phyloP scores from a whole-genome alignment of 1,284 basidiomycete species.

The Neonothopanus nambi region DNA sequence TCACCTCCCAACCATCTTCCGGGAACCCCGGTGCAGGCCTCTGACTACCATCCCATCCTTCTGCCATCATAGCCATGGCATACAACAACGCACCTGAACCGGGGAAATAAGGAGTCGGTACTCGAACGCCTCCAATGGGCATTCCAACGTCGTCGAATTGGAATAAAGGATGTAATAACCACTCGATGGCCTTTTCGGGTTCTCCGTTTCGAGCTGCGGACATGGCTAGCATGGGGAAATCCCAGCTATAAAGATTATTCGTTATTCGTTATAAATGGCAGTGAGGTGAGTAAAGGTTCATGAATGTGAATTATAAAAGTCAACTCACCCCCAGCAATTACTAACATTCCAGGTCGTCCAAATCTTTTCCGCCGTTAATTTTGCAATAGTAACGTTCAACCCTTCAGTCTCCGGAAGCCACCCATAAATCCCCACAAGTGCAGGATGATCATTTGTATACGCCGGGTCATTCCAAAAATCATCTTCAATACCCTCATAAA shows the following conservation, averaged over 20 bases:
- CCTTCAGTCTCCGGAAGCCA: constrained; percentile 56
- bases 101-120: constrained; percentile 64
- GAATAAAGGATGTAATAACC: constrained; percentile 55
- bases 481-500: constrained; percentile 55
- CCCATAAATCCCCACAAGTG: constrained; percentile 55
- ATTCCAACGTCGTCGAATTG: constrained; percentile 61
- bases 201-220: constrained; percentile 56
- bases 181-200: constrained; percentile 50
- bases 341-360: constrained; percentile 57
- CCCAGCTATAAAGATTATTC: no score
- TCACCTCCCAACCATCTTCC: constrained; percentile 35
- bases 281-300: not conserved
- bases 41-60: constrained; percentile 41
- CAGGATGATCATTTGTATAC: constrained; percentile 60
- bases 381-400: constrained; percentile 46
- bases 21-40: constrained; percentile 39
- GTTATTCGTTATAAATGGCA: not conserved
- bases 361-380: constrained; percentile 52
- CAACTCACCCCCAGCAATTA: constrained; percentile 55
- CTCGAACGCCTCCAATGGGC: constrained; percentile 58
- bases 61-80: constrained; percentile 52
- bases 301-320: not conserved
- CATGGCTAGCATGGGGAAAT: constrained; percentile 65
- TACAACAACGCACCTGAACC: constrained; percentile 53
- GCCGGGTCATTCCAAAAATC: constrained; percentile 52